Conservation (phyloP, 768 basidiomycete species). For the Pulveroboletus sp. region DNA sequence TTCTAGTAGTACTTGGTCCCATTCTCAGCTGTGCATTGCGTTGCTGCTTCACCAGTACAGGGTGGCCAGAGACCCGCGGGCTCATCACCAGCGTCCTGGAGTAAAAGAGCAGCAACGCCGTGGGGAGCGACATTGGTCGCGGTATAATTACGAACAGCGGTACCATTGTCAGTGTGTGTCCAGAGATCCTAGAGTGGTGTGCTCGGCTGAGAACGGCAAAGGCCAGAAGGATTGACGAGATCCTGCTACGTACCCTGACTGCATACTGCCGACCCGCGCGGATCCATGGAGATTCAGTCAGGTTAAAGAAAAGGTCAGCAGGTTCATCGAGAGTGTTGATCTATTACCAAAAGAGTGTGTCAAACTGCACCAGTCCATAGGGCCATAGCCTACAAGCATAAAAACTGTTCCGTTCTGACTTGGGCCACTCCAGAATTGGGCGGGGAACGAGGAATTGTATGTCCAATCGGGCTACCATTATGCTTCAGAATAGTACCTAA, state of each 20-base stretch:
- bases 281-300: constrained; percentile 69
- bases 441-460: constrained; percentile 43
- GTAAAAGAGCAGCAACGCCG: constrained; percentile 58
- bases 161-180: constrained; percentile 66
- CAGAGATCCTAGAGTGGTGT: constrained; percentile 52
- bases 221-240: neutral
- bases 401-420: constrained; percentile 58
- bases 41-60: constrained; percentile 41
- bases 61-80: constrained; percentile 52
- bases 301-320: constrained; percentile 53
- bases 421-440: constrained; percentile 65
- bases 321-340: constrained; percentile 53
- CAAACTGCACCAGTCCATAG: neutral
- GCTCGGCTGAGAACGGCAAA: too few relatives aligned
- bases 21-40: constrained; percentile 57
- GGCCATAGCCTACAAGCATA: constrained; percentile 50
- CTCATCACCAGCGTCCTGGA: constrained; percentile 65
- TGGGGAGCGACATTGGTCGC: constrained; percentile 51
- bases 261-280: constrained; percentile 58
- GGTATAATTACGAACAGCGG: constrained; percentile 51
- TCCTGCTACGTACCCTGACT: constrained; percentile 43
- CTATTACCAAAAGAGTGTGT: constrained; percentile 28
- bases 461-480: constrained; percentile 32
- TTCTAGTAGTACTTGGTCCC: constrained; percentile 38
- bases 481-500: neutral